Evolutionary conservation across 352 stramenopile species (phyloP).

Genomic region (Globisporangium heterothallicum): DNA sequence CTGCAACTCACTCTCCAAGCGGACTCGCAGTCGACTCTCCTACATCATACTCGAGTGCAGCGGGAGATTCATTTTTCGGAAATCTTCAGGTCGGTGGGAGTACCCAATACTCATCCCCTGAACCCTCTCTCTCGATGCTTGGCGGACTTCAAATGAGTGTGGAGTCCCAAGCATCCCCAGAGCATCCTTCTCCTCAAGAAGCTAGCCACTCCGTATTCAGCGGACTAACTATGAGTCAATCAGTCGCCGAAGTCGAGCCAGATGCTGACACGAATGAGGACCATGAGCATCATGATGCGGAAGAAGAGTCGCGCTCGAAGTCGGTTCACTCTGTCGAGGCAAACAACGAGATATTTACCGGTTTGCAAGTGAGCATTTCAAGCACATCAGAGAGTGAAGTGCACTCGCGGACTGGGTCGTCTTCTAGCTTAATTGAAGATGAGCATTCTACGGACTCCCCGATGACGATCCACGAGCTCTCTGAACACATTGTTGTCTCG

Average conservation of each 20-base stretch:
- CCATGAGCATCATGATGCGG: neutral
- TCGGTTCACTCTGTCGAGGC: slow-evolving; percentile 5
- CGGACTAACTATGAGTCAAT: slow-evolving; percentile 5
- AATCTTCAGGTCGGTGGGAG: slow-evolving; percentile 10
- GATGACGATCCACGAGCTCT: slow-evolving; percentile 55
- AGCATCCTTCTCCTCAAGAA: neutral
- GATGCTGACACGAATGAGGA: neutral
- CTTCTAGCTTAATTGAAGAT: slow-evolving; percentile 14
- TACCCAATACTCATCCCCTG: neutral
- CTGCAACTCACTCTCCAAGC: neutral
- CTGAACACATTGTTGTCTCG: slow-evolving; percentile 18
- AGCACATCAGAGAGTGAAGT: slow-evolving; percentile 4
- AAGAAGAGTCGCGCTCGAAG: neutral
- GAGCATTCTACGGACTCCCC: slow-evolving; percentile 20
- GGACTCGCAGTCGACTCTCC: slow-evolving; percentile 21
- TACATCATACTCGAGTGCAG: slow-evolving; percentile 20
- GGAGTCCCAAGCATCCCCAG: slow-evolving; percentile 1
- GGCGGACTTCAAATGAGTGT: slow-evolving; percentile 38
- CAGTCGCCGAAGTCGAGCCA: neutral
- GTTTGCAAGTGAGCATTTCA: slow-evolving; percentile 9
- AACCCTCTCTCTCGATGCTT: slow-evolving; percentile 25
- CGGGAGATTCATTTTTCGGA: slow-evolving; percentile 45
- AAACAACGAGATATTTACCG: slow-evolving; percentile 9
- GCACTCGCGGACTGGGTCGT: slow-evolving; percentile 13
- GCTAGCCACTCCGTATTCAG: slow-evolving; percentile 10